These are phyloP conservation scores for Penicillium sp. DNA, from an alignment of 2,329 filamentous ascomycete genomes.

Conservation along the genomic window DNA sequence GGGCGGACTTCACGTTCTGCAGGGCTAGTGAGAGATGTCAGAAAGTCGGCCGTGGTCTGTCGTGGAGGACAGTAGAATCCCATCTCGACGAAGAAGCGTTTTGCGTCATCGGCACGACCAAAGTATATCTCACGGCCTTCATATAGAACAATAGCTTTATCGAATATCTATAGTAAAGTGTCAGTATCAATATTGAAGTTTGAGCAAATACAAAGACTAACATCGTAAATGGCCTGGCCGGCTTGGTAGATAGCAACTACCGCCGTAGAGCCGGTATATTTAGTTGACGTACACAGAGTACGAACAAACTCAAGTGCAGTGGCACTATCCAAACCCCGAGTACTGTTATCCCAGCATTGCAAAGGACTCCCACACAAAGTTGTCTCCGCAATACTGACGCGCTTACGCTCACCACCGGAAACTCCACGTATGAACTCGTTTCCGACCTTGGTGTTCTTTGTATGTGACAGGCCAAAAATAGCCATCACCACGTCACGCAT, in stretches of 20 bases:
- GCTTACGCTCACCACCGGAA: constrained; percentile 58
- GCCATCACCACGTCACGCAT: constrained; percentile 46
- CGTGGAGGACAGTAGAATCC: constrained; percentile 67
- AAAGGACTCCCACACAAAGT: constrained; percentile 45
- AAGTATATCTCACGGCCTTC: constrained; percentile 76
- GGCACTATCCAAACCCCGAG: constrained; percentile 50
- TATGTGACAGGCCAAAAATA: constrained; percentile 48
- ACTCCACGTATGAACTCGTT: constrained; percentile 60
- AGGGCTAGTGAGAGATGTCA: constrained; percentile 66
- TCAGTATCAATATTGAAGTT: background rate
- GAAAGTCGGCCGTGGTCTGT: constrained; percentile 69
- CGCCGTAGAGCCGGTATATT: constrained; percentile 49
- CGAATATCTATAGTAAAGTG: constrained; percentile 51
- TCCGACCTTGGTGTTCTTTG: constrained; percentile 45
- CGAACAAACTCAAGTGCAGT: constrained; percentile 57
- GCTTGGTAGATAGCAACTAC: constrained; percentile 56
- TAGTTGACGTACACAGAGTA: constrained; percentile 48
- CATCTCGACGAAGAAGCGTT: constrained; percentile 63
- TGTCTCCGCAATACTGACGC: constrained; percentile 58
- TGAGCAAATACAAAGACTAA: constrained; percentile 20
- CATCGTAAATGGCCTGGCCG: constrained; percentile 47
- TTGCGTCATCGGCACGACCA: constrained; percentile 60
- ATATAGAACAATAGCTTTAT: constrained; percentile 69
- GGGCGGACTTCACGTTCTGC: constrained; percentile 54
- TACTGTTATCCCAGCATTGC: constrained; percentile 48